phyloP scores from a whole-genome alignment of 2,329 filamentous ascomycete genomes.

The Cercospora janseana region DNA sequence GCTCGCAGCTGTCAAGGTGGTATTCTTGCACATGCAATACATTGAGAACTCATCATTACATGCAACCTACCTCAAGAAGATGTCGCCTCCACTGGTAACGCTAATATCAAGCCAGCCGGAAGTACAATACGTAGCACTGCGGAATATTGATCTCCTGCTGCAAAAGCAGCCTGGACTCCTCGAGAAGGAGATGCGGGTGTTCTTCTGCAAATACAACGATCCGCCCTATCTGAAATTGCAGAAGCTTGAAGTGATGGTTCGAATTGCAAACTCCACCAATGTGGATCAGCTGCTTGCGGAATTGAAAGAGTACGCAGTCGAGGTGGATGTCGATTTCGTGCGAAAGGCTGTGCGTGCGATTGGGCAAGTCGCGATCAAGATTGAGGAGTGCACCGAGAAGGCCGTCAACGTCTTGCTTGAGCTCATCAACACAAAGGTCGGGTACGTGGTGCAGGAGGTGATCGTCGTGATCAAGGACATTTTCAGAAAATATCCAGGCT shows the following conservation, averaged over 20 bases:
- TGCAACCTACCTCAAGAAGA: conserved; percentile 91
- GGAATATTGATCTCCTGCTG: conserved; percentile 92
- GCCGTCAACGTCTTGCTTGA: conserved; percentile 93
- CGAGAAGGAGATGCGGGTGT: conserved; percentile 94
- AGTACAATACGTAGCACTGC: conserved; percentile 93
- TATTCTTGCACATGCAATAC: conserved; percentile 92
- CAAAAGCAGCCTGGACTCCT: conserved; percentile 96
- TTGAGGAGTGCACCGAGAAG: conserved; percentile 89
- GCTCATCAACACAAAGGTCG: conserved; percentile 94
- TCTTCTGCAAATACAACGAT: conserved; percentile 99
- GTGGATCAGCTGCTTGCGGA: conserved; percentile 92
- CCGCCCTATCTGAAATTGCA: conserved; percentile 96
- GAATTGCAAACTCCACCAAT: conserved; percentile 96
- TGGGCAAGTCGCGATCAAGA: conserved; percentile 97
- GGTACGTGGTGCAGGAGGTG: conserved; percentile 97
- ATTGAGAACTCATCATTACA: conserved; percentile 70
- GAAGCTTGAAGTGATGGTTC: conserved; percentile 98
- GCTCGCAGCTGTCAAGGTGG: conserved; percentile 93
- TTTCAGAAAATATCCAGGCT: conserved; percentile 93
- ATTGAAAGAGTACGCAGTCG: conserved; percentile 93
- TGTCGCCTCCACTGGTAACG: conserved; percentile 94
- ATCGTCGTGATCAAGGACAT: conserved; percentile 99
- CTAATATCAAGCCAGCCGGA: conserved; percentile 93
- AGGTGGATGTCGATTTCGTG: conserved; percentile 99
- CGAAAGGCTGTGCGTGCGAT: conserved; percentile 92